Percentiles rank a stretch among this genome's conserved stretches.
phyloP scores from a whole-genome alignment of 208 protist species.

The Vickermania ingenoplastis region DNA sequence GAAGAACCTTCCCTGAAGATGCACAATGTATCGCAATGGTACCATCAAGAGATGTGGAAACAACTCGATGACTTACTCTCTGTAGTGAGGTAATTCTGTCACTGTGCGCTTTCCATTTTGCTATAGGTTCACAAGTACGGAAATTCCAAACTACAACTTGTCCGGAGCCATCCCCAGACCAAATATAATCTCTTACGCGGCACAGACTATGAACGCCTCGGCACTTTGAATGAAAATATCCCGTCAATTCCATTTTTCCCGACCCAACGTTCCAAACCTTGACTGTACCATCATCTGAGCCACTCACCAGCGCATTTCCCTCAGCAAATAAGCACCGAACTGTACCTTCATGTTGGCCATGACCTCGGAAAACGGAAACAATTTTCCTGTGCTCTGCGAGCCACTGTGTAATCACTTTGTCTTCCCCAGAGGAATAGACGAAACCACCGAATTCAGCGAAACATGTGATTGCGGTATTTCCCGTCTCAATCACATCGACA shows the following conservation, averaged over 20 bases:
- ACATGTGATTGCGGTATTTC: slow-evolving; percentile 51
- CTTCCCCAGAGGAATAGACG: slow-evolving; percentile 65
- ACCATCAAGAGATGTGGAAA: slow-evolving; percentile 60
- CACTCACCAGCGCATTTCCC: slow-evolving; percentile 70
- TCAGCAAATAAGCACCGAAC: slow-evolving; percentile 76
- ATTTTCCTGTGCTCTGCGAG: slow-evolving; percentile 17
- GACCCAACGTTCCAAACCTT: slow-evolving; percentile 77
- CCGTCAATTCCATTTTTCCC: slow-evolving; percentile 44
- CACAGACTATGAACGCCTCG: slow-evolving; percentile 55
- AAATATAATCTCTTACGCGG: slow-evolving; percentile 66
- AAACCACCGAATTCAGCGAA: slow-evolving; percentile 72
- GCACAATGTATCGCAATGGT: slow-evolving; percentile 54
- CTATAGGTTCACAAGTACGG: slow-evolving; percentile 53
- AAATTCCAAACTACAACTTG: slow-evolving; percentile 62
- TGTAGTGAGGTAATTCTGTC: slow-evolving; percentile 41
- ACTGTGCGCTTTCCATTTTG: slow-evolving; percentile 30
- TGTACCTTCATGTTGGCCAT: slow-evolving; percentile 21
- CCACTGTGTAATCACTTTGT: slow-evolving; percentile 75
- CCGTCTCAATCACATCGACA: slow-evolving; percentile 22
- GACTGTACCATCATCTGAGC: slow-evolving; percentile 66
- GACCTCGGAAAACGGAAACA: slow-evolving; percentile 28
- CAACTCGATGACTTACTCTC: slow-evolving; percentile 56
- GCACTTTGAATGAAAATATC: slow-evolving; percentile 58
- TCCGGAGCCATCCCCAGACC: slow-evolving; percentile 67
- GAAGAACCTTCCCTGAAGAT: slow-evolving; percentile 30